phyloP scores from a whole-genome alignment of 108 stramenopile genomes.

The Cyclotella sp. region DNA sequence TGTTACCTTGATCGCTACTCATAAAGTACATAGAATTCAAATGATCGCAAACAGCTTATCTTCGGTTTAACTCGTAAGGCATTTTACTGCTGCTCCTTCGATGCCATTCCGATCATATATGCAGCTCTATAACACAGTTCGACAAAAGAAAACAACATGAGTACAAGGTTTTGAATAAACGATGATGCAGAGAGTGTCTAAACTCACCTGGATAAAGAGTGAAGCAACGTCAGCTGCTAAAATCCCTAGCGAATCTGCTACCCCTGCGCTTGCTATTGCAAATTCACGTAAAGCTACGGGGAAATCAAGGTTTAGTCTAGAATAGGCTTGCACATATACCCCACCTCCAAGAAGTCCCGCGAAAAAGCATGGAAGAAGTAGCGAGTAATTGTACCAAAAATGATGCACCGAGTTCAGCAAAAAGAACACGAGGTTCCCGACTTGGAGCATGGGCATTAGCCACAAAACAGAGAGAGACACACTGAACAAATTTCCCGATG shows the following conservation, averaged over 20 bases:
- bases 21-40: background rate
- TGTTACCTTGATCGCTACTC: background rate
- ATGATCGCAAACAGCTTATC: background rate
- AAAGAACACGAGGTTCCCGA: constrained; percentile 71
- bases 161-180: background rate
- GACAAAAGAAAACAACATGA: background rate
- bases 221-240: constrained; percentile 70
- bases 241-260: constrained; percentile 75
- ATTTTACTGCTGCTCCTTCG: constrained; percentile 66
- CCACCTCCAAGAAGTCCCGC: constrained; percentile 81
- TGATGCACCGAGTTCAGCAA: constrained; percentile 43
- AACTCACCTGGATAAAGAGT: constrained; percentile 63
- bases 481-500: constrained; percentile 61
- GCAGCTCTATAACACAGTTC: constrained; percentile 41
- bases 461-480: constrained; percentile 62
- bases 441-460: constrained; percentile 76
- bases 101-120: constrained; percentile 69
- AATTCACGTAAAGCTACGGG: constrained; percentile 66
- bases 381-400: constrained; percentile 41
- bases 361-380: constrained; percentile 60
- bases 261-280: constrained; percentile 68
- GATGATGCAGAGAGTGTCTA: background rate
- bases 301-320: constrained; percentile 64
- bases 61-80: constrained; percentile 34
- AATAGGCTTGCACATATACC: constrained; percentile 83